phyloP scores from a whole-genome alignment of 495 filamentous ascomycete genomes.

The Patellaria atrata region DNA sequence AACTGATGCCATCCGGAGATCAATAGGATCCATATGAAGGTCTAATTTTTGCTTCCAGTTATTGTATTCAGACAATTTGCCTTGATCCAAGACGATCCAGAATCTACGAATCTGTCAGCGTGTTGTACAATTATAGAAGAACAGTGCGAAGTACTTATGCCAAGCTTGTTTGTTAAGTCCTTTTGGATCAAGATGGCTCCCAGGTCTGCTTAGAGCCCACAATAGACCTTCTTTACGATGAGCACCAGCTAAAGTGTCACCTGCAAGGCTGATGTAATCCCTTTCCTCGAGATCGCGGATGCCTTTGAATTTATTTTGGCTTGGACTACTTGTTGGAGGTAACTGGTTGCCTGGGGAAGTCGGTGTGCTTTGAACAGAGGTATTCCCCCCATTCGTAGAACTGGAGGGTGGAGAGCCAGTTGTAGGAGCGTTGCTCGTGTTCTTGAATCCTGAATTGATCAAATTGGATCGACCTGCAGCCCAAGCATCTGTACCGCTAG shows the following conservation, averaged over 20 bases:
- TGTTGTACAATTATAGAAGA: neutral
- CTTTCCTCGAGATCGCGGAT: conserved; percentile 83
- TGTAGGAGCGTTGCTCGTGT: conserved; percentile 13
- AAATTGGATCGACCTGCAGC: too few species aligned
- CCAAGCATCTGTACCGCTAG: too few species aligned
- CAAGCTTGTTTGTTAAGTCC: conserved; percentile 92
- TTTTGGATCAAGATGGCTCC: conserved; percentile 88
- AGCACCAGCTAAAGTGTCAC: conserved; percentile 33
- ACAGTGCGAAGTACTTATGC: conserved; percentile 77
- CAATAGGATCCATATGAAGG: conserved; percentile 95
- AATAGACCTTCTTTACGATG: conserved; percentile 82
- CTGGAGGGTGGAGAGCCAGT: conserved; percentile 1
- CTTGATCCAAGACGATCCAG: conserved; percentile 96
- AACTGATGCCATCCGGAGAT: conserved; percentile 91
- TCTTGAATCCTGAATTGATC: conserved; percentile 16
- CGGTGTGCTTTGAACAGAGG: conserved; percentile 15
- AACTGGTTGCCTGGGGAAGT: conserved; percentile 25
- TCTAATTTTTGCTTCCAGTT: conserved; percentile 98
- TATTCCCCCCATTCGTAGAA: conserved; percentile 18
- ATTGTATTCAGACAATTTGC: conserved; percentile 91
- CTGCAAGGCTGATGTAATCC: conserved; percentile 33
- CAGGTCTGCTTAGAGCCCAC: conserved; percentile 87
- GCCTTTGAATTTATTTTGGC: conserved; percentile 62
- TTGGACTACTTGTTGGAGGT: conserved; percentile 33
- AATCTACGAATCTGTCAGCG: conserved; percentile 42